Base-by-base conservation (phyloP, 805 yeast species). In the Yamadazyma tumulicola region DNA sequence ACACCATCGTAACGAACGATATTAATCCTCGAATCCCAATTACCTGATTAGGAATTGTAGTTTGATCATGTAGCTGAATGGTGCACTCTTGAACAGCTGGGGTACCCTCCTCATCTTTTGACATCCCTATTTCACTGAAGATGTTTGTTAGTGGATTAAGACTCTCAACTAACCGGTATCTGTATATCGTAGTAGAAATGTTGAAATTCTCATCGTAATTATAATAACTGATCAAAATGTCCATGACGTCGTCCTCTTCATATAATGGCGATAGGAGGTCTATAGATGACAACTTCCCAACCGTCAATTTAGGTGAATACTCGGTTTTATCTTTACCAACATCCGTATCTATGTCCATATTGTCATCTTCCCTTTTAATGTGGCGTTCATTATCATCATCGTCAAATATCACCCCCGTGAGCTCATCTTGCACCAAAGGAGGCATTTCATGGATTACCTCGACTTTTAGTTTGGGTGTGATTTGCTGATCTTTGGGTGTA, bases 181-280 rank as follows among this genome's bases (percentile, higher is more conserved):
- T 41, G 33, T 52, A 54, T 4, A 63, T 39, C 0, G 48, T 39
- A 19, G 61, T 48, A 3, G 51, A 37, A 1, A 27, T 24, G 8
- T 42, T 39, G 12, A 33, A 29, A 5, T 37, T 38, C n/a, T 45
- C 47, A 23, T 47, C 45, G 12, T 36, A 41, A 20, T 35, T 39
- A 22, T 44, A 59, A 46, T 74, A 74, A 5, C 62, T 58, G 14
- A 76, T 31, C 4, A 78, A 47, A 8, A 78, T 55, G 24, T 75
- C 80, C 19, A 75, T 42, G 9, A 59, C 62, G 0, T 75, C 62
- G 3, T 62, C 62, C 12, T 57, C 46, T 4, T 65, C 60, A 34
- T 59, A 65, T 39, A 61, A 62, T 0, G 81, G 73, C 0, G 79
- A 66, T 1, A 76, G 42, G 4, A 74, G 41, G 31, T 69, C 69